Base-by-base conservation (phyloP, 75 land plant genomes). In the Adiantum capillusveneris region DNA sequence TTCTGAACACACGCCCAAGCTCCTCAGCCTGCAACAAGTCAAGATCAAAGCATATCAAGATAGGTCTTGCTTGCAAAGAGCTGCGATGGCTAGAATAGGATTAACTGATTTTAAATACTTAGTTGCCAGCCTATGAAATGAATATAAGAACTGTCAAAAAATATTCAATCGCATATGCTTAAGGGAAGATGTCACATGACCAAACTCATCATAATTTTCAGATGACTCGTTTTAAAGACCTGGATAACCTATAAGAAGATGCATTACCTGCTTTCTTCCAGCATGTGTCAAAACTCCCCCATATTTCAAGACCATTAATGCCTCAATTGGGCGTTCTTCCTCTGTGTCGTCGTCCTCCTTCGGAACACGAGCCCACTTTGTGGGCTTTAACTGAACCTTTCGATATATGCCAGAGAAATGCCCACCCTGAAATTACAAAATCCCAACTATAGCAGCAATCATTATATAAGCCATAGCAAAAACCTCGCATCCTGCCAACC, bases 211-310 rank as follows among this genome's bases (percentile, higher is more conserved):
- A n/a, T n/a, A n/a, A n/a, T n/a, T n/a, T n/a, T n/a, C n/a, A n/a
- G n/a, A n/a, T n/a, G n/a, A n/a, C n/a, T n/a, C n/a, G n/a, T n/a
- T n/a, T n/a, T n/a, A n/a, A n/a, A n/a, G n/a, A n/a, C n/a, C n/a
- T n/a, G n/a, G n/a, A n/a, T n/a, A n/a, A n/a, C n/a, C n/a, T n/a
- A n/a, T n/a, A n/a, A n/a, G n/a, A n/a, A 34, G 37, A 64, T 1
- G 45, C 1, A 53, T 43, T 22, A 90, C 99, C 96, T 95, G 99
- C 64, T 95, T 90, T 63, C 99, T 79, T 37, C 99, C 99, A 62
- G 99, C 99, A 82, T 95, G 99, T 42, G 99, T 95, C 31, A 95
- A 83, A 56, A 95, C 99, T 65, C 99, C 99, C 25, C 99, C 99
- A 78, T 95, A 95, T 62, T 95, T 95, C 44, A 95, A 74, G 56